A percentile compares a stretch with the other conserved stretches of the same genome.
These are phyloP conservation scores for Pichia norvegensis DNA, from an alignment of 1,139 yeast species.

Conservation along the genomic window DNA sequence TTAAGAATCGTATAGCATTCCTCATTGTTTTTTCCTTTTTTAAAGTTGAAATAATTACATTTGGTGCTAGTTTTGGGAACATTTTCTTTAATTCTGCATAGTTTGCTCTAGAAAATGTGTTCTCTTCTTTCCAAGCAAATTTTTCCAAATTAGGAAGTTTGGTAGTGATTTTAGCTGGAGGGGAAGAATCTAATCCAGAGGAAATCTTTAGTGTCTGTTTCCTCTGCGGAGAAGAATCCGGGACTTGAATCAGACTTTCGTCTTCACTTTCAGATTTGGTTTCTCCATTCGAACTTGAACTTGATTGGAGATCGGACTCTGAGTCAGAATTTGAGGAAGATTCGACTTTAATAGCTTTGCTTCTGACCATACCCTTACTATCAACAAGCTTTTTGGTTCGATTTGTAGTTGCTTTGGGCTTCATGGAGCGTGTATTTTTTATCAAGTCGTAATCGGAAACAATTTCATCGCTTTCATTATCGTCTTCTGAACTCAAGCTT, in stretches of 20 bases:
- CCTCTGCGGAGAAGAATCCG: conserved; percentile 37
- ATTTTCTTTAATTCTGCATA: conserved; percentile 42
- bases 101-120: conserved; percentile 18
- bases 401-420: not conserved
- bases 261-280: not conserved
- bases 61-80: conserved; percentile 40
- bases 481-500: not conserved
- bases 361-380: not conserved
- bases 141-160: conserved; percentile 12
- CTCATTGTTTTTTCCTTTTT: conserved; percentile 52
- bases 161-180: conserved; percentile 14
- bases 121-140: conserved; percentile 6
- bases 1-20: conserved; percentile 45
- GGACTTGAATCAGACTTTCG: conserved; percentile 34
- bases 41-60: conserved; percentile 53
- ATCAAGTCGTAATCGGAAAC: not conserved
- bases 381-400: not conserved
- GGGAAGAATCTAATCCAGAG: conserved; percentile 21
- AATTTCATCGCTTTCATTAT: not conserved
- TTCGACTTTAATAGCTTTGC: not conserved
- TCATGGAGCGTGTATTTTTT: not conserved
- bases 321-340: conserved; percentile 1
- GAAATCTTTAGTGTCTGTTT: conserved; percentile 1
- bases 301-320: not conserved
- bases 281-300: not conserved